phyloP scores from a whole-genome alignment of 2,329 filamentous ascomycete genomes.

The Pseudocercospora crystallina region DNA sequence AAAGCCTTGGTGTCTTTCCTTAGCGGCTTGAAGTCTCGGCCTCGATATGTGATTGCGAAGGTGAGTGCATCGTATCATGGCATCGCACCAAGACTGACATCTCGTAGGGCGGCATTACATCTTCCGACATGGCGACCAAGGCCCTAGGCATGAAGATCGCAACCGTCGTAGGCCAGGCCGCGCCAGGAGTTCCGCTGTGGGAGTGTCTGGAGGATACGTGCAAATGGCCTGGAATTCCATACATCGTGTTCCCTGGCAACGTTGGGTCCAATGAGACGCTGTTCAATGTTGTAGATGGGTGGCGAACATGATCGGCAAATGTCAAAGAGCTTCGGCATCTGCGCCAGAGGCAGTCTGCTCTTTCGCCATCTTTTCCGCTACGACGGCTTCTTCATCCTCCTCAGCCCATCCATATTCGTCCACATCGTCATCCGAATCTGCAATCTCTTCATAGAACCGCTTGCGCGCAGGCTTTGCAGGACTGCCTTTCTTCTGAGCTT shows the following conservation, averaged over 20 bases:
- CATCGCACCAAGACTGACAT: neutral
- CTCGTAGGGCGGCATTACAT: constrained; percentile 55
- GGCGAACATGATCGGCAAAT: constrained; percentile 23
- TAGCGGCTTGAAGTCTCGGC: constrained; percentile 46
- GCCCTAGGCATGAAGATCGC: constrained; percentile 56
- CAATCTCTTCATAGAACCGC: constrained; percentile 57
- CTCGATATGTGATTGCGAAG: constrained; percentile 59
- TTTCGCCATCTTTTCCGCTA: constrained; percentile 2
- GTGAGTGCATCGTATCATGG: neutral
- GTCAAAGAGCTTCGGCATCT: constrained; percentile 3
- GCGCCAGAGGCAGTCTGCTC: neutral
- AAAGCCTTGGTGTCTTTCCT: constrained; percentile 54
- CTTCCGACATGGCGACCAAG: constrained; percentile 59
- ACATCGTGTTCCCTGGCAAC: constrained; percentile 61
- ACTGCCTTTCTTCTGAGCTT: constrained; percentile 3
- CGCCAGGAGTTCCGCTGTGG: constrained; percentile 60
- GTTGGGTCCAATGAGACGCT: constrained; percentile 52
- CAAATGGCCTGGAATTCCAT: constrained; percentile 54
- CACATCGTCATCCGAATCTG: constrained; percentile 60
- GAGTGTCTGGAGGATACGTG: constrained; percentile 55
- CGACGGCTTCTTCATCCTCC: constrained; percentile 56
- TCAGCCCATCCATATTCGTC: constrained; percentile 73
- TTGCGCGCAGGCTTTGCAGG: constrained; percentile 46
- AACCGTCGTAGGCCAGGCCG: constrained; percentile 57
- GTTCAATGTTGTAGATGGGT: constrained; percentile 46